phyloP scores from a whole-genome alignment of 2,329 filamentous ascomycete genomes.

The Lasiodiplodia theobromae region DNA sequence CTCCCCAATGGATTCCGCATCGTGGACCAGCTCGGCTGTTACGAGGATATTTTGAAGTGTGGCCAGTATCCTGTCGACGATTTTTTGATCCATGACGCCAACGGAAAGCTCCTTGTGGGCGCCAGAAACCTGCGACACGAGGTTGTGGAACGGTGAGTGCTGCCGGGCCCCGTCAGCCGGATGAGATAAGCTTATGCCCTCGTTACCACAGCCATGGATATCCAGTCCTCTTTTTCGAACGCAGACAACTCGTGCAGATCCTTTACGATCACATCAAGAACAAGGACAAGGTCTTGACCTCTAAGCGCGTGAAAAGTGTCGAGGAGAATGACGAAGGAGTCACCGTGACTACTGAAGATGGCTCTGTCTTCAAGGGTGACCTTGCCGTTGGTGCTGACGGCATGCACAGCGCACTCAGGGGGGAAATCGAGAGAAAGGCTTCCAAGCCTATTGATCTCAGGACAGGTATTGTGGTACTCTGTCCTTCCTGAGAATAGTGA shows the following conservation, averaged over 20 bases:
- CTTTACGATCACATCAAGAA: constrained; percentile 37
- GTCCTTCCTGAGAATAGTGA: no score
- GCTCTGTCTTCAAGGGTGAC: constrained; percentile 20
- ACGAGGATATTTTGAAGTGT: neutral
- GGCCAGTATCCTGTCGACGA: constrained; percentile 1
- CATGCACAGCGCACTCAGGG: constrained; percentile 16
- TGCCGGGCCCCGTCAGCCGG: no score
- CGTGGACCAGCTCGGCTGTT: constrained; percentile 38
- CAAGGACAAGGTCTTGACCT: constrained; percentile 34
- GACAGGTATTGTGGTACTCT: neutral
- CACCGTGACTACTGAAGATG: constrained; percentile 14
- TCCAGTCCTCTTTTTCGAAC: constrained; percentile 35
- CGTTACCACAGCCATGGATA: constrained; percentile 1
- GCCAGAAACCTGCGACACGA: neutral
- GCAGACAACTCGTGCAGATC: constrained; percentile 36
- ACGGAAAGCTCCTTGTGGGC: neutral
- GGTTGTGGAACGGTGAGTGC: neutral
- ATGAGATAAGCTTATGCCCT: neutral
- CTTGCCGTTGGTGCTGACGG: constrained; percentile 30
- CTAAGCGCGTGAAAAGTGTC: constrained; percentile 19
- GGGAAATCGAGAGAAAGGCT: neutral
- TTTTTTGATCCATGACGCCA: neutral
- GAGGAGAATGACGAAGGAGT: neutral
- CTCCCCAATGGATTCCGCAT: constrained; percentile 34
- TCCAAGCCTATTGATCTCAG: no score